Evolutionary conservation across 73 alveolate species (phyloP), one percentile per base, ranked within the genome.

Genomic region (Paramecium sonneborni): DNA sequence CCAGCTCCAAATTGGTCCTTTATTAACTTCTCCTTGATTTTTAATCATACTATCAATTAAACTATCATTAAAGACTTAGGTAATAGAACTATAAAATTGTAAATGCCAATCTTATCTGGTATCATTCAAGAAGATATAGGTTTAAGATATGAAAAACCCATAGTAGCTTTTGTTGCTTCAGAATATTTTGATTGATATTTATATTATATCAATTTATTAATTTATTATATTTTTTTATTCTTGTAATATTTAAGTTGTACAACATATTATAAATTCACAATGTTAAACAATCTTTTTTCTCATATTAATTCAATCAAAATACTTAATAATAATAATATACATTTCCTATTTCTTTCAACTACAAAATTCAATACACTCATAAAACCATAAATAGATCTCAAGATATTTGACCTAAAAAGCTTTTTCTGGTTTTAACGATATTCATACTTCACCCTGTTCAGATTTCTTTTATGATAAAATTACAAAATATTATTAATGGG

Each of bases 141-240:
- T 2, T 21, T 38, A 5, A 38, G 57, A 35, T 72, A 72, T 72
- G 86, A 72, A 37, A 72, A 41, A 72, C 86, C 86, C 0, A 35
- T 72, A 34, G 57, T 72, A 7, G 86, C 86, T 11, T 72, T 34
- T 35, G 86, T 72, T 20, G 86, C 86, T 6, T 62, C 84, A 2
- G 84, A 62, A 62, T 62, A 62, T 62, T 7, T 62, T 62, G 84
- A 62, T 62, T 62, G 84, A 62, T 7, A 30, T 26, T 62, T 12
- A 62, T 30, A 8, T 41, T 8, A 41, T 41, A 41, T 41, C n/a
- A 41, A 41, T 41, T 8, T 41, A 8, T 41, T 41, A 11, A 41
- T 7, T 41, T 41, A n/a, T n/a, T n/a, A n/a, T n/a, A n/a, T n/a
- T n/a, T n/a, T n/a, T n/a, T n/a, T n/a, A n/a, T n/a, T n/a, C n/a